Conservation (phyloP, 2,329 filamentous ascomycete genomes). For the Cladosporium cucumerinum region DNA sequence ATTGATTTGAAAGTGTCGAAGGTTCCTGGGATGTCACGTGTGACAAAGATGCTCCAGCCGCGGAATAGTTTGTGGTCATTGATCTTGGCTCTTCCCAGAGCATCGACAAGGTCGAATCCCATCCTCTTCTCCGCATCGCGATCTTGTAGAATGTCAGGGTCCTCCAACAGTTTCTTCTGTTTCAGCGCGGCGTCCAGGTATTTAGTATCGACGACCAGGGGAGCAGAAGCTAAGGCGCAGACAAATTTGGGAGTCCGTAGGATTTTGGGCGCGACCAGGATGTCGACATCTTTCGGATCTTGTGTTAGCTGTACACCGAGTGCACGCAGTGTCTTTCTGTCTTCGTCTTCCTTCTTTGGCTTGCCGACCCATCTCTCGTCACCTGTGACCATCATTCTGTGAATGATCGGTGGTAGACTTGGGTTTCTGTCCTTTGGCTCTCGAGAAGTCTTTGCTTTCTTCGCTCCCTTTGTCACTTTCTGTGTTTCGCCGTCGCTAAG, state of each 20-base stretch:
- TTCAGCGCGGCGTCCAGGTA: slow-evolving; percentile 78
- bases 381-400: slow-evolving; percentile 77
- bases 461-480: slow-evolving; percentile 46
- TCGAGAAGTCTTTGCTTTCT: slow-evolving; percentile 55
- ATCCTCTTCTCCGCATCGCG: slow-evolving; percentile 68
- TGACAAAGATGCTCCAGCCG: slow-evolving; percentile 79
- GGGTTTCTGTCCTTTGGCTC: slow-evolving; percentile 2
- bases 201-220: slow-evolving; percentile 69
- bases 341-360: slow-evolving; percentile 69
- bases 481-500: slow-evolving; percentile 46
- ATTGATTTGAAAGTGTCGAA: slow-evolving; percentile 82
- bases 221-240: slow-evolving; percentile 76
- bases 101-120: slow-evolving; percentile 65
- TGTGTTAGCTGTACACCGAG: slow-evolving; percentile 81
- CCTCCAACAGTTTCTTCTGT: slow-evolving; percentile 56
- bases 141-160: slow-evolving; percentile 66
- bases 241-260: slow-evolving; percentile 94
- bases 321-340: slow-evolving; percentile 78
- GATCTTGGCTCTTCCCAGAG: slow-evolving; percentile 66
- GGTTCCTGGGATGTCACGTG: slow-evolving; percentile 73
- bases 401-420: slow-evolving; percentile 59
- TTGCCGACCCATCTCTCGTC: slow-evolving; percentile 79
- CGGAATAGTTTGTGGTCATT: slow-evolving; percentile 75
- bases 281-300: slow-evolving; percentile 73
- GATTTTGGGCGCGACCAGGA: slow-evolving; percentile 81